Conservation (phyloP, 495 filamentous ascomycete species). For the Aspergillus haitiensis region DNA sequence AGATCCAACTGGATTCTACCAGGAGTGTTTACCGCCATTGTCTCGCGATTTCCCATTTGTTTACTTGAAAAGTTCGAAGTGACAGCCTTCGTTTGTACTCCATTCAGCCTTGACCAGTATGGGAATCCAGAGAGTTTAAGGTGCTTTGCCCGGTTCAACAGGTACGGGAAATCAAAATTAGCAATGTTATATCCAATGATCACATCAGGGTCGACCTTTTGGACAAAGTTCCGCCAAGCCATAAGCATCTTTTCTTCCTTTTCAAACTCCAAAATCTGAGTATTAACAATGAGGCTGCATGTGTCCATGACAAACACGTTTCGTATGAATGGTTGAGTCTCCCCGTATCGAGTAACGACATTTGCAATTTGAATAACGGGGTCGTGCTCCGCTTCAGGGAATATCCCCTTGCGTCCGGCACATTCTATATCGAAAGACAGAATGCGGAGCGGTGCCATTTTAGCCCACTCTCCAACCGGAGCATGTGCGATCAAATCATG, state of each 20-base stretch:
- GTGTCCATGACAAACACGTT: constrained; percentile 95
- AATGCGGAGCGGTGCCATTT: constrained; percentile 93
- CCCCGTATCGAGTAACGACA: constrained; percentile 93
- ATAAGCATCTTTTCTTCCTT: constrained; percentile 82
- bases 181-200: constrained; percentile 99
- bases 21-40: constrained; percentile 89
- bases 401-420: constrained; percentile 94
- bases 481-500: constrained; percentile 81
- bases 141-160: constrained; percentile 84
- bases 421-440: constrained; percentile 99
- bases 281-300: constrained; percentile 90
- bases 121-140: constrained; percentile 75
- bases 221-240: constrained; percentile 84
- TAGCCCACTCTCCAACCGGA: constrained; percentile 93
- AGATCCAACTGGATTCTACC: constrained; percentile 92
- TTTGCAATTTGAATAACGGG: constrained; percentile 99
- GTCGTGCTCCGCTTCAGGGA: constrained; percentile 87
- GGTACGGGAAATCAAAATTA: constrained; percentile 98
- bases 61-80: constrained; percentile 92
- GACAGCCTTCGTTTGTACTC: constrained; percentile 62
- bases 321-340: constrained; percentile 89
- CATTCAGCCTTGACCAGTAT: constrained; percentile 76
- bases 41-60: constrained; percentile 97
- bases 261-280: constrained; percentile 81
- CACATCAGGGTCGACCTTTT: constrained; percentile 91